Evolutionary conservation across 768 basidiomycete genomes (phyloP).

Genomic region (Termitomyces sp.): DNA sequence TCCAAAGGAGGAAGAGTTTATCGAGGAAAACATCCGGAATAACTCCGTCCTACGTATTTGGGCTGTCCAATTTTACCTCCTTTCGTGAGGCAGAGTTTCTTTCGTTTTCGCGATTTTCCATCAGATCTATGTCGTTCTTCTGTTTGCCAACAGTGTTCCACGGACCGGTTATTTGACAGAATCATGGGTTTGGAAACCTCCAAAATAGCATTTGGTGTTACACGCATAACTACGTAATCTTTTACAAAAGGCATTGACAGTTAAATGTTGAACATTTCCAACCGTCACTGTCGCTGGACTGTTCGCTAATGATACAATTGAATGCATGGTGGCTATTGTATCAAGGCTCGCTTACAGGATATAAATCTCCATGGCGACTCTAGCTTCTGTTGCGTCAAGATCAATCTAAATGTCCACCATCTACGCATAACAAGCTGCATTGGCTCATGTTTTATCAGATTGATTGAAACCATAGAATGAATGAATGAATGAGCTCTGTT

Average conservation of each 20-base stretch:
- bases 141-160: neutral
- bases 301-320: no score
- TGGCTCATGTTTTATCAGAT: no score
- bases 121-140: neutral
- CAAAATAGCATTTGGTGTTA: neutral
- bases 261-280: neutral
- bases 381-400: neutral
- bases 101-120: neutral
- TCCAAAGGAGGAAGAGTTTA: neutral
- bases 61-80: neutral
- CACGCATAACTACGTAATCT: neutral
- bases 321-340: neutral
- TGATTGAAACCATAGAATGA: neutral
- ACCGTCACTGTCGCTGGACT: neutral
- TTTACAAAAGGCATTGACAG: neutral
- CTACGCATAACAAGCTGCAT: neutral
- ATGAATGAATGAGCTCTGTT: no score
- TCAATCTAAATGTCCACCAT: no score
- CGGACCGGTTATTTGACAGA: neutral
- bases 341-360: neutral
- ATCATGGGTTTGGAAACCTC: neutral
- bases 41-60: neutral
- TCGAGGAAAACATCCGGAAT: neutral
- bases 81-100: neutral
- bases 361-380: neutral